A percentile compares a stretch with the other conserved stretches of the same genome.
Conservation (phyloP, 768 basidiomycete species). For the Tricholoma flavovirens region DNA sequence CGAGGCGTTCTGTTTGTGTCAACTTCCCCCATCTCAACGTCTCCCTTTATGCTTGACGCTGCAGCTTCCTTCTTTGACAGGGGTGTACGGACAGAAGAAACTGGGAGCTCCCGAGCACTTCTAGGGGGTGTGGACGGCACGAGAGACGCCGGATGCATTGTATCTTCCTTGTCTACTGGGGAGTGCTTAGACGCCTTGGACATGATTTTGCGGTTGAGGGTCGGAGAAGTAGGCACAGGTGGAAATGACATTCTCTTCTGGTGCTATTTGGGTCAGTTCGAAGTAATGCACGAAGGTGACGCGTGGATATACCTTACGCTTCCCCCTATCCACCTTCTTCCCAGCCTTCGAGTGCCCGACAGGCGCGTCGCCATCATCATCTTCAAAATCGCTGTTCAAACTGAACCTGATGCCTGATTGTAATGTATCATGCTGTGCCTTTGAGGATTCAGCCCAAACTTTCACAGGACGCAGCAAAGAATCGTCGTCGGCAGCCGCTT, state of each 20-base stretch:
- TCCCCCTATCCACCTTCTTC: constrained; percentile 20
- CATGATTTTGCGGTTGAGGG: constrained; percentile 30
- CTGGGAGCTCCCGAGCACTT: constrained; percentile 14
- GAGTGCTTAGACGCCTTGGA: constrained; percentile 11
- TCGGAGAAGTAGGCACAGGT: constrained; percentile 43
- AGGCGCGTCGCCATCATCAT: constrained; percentile 24
- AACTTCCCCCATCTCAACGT: constrained; percentile 12
- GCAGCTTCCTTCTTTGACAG: constrained; percentile 24
- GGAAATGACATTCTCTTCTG: constrained; percentile 34
- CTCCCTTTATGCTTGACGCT: constrained; percentile 17
- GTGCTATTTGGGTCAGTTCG: constrained; percentile 11
- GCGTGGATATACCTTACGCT: constrained; percentile 19
- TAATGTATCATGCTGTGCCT: constrained; percentile 19
- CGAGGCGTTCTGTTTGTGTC: constrained; percentile 35
- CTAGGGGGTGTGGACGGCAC: constrained; percentile 18
- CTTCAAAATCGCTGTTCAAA: constrained; percentile 22
- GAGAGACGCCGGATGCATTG: constrained; percentile 9
- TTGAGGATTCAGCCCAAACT: constrained; percentile 36
- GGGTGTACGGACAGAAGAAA: constrained; percentile 20
- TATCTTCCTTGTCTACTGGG: constrained; percentile 16
- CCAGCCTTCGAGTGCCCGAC: constrained; percentile 23
- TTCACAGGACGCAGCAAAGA: constrained; percentile 37
- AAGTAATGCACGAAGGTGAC: constrained; percentile 2
- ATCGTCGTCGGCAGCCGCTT: constrained; percentile 29
- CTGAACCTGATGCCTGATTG: constrained; percentile 37